Conservation (phyloP, 306 rosid genomes). For the Cucumis sativus region DNA sequence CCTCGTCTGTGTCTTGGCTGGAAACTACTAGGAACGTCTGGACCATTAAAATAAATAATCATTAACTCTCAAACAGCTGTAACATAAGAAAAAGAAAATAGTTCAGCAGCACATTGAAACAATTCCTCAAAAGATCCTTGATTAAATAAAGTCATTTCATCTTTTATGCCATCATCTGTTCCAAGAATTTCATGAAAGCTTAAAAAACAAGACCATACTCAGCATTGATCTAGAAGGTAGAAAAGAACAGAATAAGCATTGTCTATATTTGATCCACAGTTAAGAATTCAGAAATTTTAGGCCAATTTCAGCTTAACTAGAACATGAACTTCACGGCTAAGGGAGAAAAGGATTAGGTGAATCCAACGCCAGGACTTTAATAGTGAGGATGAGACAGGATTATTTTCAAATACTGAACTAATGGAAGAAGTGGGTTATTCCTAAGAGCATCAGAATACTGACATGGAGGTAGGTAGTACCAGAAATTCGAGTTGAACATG, state of each 20-base stretch:
- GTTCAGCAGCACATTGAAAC: background rate
- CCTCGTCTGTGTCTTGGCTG: slow-evolving; percentile 65
- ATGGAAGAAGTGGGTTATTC: background rate
- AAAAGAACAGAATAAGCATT: slow-evolving; percentile 1
- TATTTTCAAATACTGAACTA: background rate
- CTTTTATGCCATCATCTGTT: background rate
- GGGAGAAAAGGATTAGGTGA: background rate
- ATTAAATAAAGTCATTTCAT: background rate
- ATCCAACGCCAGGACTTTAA: background rate
- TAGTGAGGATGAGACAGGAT: background rate
- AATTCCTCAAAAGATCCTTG: background rate
- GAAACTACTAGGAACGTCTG: slow-evolving; percentile 42
- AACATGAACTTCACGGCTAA: background rate
- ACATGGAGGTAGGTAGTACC: slow-evolving; percentile 31
- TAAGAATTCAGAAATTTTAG: background rate
- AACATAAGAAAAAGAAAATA: background rate
- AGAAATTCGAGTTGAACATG: slow-evolving; percentile 34
- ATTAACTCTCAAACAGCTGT: background rate
- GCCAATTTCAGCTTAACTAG: background rate
- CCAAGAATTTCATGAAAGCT: background rate
- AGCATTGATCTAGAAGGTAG: background rate
- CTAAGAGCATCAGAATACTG: slow-evolving; percentile 7
- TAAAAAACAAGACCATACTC: background rate
- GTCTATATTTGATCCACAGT: background rate
- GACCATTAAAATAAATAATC: slow-evolving; percentile 20